Conservation (phyloP, 345 rosid genomes). For the Sonneratia alba region DNA sequence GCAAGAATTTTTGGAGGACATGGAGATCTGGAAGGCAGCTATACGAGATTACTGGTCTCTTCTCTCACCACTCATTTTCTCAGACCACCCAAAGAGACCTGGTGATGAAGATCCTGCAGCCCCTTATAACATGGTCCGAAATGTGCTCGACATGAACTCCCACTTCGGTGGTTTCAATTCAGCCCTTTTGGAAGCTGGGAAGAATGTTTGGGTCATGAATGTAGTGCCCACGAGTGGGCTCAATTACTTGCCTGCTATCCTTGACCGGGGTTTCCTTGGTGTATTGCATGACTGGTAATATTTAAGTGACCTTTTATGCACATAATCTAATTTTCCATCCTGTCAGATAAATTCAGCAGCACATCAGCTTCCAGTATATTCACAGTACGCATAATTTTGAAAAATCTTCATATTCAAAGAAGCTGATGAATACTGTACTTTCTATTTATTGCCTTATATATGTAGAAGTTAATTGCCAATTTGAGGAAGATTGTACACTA, state of each 20-base stretch:
- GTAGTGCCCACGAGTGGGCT: conserved; percentile 80
- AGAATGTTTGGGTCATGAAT: conserved; percentile 97
- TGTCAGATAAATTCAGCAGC: not conserved
- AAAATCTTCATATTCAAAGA: too few relatives aligned
- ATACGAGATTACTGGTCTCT: conserved; percentile 86
- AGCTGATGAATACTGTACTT: too few relatives aligned
- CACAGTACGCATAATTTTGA: too few relatives aligned
- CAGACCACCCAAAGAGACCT: conserved; percentile 99
- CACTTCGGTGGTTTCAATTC: conserved; percentile 83
- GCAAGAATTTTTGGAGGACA: conserved; percentile 61
- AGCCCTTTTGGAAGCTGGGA: conserved; percentile 69
- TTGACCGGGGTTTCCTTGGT: conserved; percentile 91
- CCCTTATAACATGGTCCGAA: conserved; percentile 93
- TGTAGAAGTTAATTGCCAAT: not conserved
- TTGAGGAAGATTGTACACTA: not conserved
- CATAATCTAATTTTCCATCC: not conserved
- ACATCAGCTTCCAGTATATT: too few relatives aligned
- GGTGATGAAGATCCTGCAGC: conserved; percentile 98
- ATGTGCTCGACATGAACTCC: conserved; percentile 96
- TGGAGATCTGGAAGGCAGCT: conserved; percentile 45
- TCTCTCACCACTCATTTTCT: conserved; percentile 90
- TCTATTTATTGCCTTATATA: not conserved
- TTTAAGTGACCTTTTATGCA: not conserved
- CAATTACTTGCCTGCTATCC: conserved; percentile 76
- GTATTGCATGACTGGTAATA: conserved; percentile 87